Evolutionary conservation across 305 asterid species (phyloP).

Genomic region (Nicotiana rustica): DNA sequence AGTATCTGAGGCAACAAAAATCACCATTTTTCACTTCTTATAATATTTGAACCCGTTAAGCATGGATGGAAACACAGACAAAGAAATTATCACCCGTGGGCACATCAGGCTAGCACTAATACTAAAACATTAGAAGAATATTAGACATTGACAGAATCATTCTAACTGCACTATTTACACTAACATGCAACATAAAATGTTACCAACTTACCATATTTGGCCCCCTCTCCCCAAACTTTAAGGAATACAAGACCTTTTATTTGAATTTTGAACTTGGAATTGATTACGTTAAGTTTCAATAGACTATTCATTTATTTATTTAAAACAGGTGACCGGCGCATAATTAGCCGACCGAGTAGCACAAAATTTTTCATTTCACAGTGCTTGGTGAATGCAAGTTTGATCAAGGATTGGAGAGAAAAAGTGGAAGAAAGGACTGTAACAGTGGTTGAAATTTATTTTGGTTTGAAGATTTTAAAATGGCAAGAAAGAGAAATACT

Average conservation of each 20-base stretch:
- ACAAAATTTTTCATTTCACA: background rate
- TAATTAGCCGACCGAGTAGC: background rate
- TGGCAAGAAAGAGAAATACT: slow-evolving; percentile 41
- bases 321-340: background rate
- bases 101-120: background rate
- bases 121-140: background rate
- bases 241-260: slow-evolving; percentile 1
- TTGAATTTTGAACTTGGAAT: slow-evolving; percentile 1
- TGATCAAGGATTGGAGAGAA: too few species aligned
- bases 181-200: background rate
- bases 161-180: background rate
- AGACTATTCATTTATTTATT: background rate
- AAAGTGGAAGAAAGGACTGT: background rate
- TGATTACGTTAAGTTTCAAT: background rate
- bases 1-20: slow-evolving; percentile 58
- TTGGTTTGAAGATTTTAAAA: background rate
- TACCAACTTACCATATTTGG: background rate
- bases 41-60: slow-evolving; percentile 25
- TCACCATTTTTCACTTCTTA: background rate
- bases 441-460: slow-evolving; percentile 9
- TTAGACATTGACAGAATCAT: slow-evolving; percentile 2
- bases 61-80: background rate
- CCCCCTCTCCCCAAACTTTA: background rate
- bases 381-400: too few species aligned
- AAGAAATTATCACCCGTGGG: background rate